Evolutionary conservation across 805 yeast species (phyloP).

Genomic region (Zygoascus ofunaensis): DNA sequence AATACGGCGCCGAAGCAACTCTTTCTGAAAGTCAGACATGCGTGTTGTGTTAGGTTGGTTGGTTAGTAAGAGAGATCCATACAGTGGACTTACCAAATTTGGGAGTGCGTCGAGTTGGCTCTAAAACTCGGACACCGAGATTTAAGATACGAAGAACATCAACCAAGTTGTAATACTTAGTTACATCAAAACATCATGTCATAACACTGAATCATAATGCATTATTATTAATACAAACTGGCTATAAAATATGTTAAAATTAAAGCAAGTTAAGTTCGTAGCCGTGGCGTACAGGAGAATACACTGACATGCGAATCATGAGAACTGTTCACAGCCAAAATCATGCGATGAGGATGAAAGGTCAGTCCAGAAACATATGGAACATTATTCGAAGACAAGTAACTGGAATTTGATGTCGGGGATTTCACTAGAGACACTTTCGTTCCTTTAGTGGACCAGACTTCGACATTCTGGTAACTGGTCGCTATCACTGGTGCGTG

Average conservation of each 20-base stretch:
- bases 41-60: too few relatives aligned
- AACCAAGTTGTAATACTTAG: too few relatives aligned
- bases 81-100: too few relatives aligned
- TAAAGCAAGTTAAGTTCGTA: not conserved
- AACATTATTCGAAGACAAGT: not conserved
- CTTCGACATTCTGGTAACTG: constrained; percentile 64
- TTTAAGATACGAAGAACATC: too few relatives aligned
- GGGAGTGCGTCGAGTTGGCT: too few relatives aligned
- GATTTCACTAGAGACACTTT: constrained; percentile 52
- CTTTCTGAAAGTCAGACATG: constrained; percentile 9
- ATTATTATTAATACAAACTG: too few relatives aligned
- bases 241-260: too few relatives aligned
- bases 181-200: too few relatives aligned
- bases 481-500: constrained; percentile 94
- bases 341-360: constrained; percentile 92
- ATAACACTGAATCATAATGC: too few relatives aligned
- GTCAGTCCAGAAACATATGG: constrained; percentile 50
- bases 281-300: not conserved
- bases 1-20: constrained; percentile 12
- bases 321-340: constrained; percentile 74
- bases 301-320: constrained; percentile 53
- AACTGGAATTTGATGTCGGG: constrained; percentile 20
- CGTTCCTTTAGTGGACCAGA: constrained; percentile 84
- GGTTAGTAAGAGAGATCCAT: too few relatives aligned
- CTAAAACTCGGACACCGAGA: too few relatives aligned